phyloP scores from a whole-genome alignment of 2,329 filamentous ascomycete genomes.

The Colletotrichum orchidophilum region DNA sequence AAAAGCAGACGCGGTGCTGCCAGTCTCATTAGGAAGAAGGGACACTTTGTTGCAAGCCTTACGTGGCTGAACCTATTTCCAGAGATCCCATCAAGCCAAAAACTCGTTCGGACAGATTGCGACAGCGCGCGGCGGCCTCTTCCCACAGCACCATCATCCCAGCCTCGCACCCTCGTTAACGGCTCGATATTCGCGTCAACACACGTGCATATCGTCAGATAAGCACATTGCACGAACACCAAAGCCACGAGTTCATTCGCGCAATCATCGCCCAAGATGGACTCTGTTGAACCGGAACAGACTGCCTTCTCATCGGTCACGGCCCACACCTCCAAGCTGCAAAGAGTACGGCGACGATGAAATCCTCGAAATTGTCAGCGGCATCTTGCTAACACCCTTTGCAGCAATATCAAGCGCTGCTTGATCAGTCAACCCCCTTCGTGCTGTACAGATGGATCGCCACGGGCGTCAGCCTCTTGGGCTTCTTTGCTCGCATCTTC shows the following conservation, averaged over 20 bases:
- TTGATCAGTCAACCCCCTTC: slow-evolving; percentile 93
- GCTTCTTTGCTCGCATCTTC: slow-evolving; percentile 92
- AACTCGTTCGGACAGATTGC: slow-evolving; percentile 33
- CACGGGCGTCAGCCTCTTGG: slow-evolving; percentile 77
- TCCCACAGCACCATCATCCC: slow-evolving; percentile 1
- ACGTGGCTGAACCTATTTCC: slow-evolving; percentile 35
- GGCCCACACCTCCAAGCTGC: slow-evolving; percentile 80
- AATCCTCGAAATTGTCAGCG: background rate
- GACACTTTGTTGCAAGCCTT: slow-evolving; percentile 29
- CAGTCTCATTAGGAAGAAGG: background rate
- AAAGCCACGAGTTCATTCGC: background rate
- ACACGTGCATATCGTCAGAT: background rate
- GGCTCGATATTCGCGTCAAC: background rate
- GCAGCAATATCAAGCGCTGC: slow-evolving; percentile 91
- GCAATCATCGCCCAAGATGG: slow-evolving; percentile 65
- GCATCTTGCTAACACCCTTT: slow-evolving; percentile 35
- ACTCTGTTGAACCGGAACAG: slow-evolving; percentile 85
- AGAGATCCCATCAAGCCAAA: slow-evolving; percentile 26
- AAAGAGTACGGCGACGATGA: slow-evolving; percentile 65
- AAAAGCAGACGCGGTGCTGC: slow-evolving; percentile 3
- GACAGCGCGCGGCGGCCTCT: slow-evolving; percentile 17
- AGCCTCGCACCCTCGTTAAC: background rate
- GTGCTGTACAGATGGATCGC: slow-evolving; percentile 89
- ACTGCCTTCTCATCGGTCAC: slow-evolving; percentile 92
- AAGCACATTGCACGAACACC: background rate